These are phyloP conservation scores for Trypethelium eluteriae DNA, from an alignment of 495 filamentous ascomycete species.

Conservation along the genomic window DNA sequence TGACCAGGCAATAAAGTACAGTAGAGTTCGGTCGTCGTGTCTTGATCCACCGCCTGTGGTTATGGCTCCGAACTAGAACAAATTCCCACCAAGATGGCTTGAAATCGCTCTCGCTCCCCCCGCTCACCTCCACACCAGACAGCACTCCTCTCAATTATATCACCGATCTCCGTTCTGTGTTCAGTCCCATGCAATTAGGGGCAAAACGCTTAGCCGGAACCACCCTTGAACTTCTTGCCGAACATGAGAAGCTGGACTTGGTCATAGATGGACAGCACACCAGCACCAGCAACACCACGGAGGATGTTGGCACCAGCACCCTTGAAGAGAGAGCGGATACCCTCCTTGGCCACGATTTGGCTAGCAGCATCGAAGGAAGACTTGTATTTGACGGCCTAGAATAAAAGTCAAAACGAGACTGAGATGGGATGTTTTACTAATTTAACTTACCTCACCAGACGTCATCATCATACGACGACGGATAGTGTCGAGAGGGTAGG, in stretches of 20 bases:
- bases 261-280: constrained; percentile 99
- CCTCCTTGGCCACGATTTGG: constrained; percentile 96
- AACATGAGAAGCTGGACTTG: constrained; percentile 97
- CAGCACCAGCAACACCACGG: constrained; percentile 99
- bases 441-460: constrained; percentile 57
- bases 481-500: constrained; percentile 98
- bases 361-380: constrained; percentile 85
- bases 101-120: constrained; percentile 18
- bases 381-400: constrained; percentile 96
- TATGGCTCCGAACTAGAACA: constrained; percentile 36
- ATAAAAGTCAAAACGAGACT: constrained; percentile 11
- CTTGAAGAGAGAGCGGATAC: constrained; percentile 98
- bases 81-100: constrained; percentile 34
- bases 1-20: constrained; percentile 54
- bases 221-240: constrained; percentile 98
- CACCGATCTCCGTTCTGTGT: constrained; percentile 18
- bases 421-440: background rate
- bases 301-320: constrained; percentile 99
- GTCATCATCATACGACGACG: constrained; percentile 99
- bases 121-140: constrained; percentile 27
- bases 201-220: constrained; percentile 58
- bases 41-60: constrained; percentile 41
- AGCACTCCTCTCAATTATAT: constrained; percentile 23
- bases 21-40: constrained; percentile 40
- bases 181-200: constrained; percentile 3